These are phyloP conservation scores for Athelia sp. DNA, from an alignment of 1,284 basidiomycete species.

Conservation along the genomic window DNA sequence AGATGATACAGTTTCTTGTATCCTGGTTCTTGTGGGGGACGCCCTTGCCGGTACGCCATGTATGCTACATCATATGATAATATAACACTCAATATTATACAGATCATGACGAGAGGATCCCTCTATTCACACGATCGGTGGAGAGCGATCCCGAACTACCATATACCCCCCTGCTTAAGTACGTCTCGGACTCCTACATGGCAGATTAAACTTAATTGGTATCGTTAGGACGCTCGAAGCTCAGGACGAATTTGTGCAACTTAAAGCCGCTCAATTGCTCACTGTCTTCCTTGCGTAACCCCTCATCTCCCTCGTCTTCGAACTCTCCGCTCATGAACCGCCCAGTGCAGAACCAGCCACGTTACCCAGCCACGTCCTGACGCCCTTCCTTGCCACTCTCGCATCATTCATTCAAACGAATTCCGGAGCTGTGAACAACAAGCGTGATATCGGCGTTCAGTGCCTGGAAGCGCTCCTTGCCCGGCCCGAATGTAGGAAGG, in stretches of 20 bases:
- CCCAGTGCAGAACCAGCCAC: constrained; percentile 50
- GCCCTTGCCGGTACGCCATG: constrained; percentile 68
- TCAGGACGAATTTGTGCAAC: constrained; percentile 89
- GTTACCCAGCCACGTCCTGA: constrained; percentile 52
- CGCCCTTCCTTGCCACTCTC: constrained; percentile 64
- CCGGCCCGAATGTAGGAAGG: constrained; percentile 70
- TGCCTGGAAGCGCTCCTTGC: constrained; percentile 86
- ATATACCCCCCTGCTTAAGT: constrained; percentile 83
- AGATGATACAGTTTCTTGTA: constrained; percentile 91
- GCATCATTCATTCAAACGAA: constrained; percentile 51
- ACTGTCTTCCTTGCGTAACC: constrained; percentile 76
- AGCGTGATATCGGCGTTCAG: constrained; percentile 87
- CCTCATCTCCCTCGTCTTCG: background rate
- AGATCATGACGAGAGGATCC: constrained; percentile 79
- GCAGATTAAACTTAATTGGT: constrained; percentile 8
- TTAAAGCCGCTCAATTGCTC: constrained; percentile 86
- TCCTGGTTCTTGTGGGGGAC: constrained; percentile 89
- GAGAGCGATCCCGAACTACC: constrained; percentile 76
- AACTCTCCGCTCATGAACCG: constrained; percentile 1
- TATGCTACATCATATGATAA: background rate
- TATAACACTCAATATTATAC: background rate
- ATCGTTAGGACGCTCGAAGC: constrained; percentile 68
- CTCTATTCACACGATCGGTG: constrained; percentile 59
- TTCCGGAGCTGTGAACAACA: constrained; percentile 50
- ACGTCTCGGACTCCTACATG: constrained; percentile 8